Conservation (phyloP, 2,329 filamentous ascomycete genomes). For the Neofusicoccum sp. region DNA sequence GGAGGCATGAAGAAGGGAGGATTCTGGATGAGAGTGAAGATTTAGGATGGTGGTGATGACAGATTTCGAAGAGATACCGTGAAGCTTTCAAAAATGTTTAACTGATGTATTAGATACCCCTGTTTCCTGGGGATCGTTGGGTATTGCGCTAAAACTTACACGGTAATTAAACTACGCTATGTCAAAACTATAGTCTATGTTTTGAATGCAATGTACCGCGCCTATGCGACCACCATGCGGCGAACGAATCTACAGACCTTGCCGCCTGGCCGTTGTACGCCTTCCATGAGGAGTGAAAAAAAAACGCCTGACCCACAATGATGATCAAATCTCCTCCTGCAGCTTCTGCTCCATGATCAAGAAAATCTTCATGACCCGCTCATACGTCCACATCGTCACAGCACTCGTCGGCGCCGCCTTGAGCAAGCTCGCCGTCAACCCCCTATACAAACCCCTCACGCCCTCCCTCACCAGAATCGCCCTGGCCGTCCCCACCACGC, state of each 20-base stretch:
- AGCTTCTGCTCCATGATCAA: constrained; percentile 6
- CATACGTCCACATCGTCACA: constrained; percentile 94
- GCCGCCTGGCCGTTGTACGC: too few relatives aligned
- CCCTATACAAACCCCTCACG: constrained; percentile 77
- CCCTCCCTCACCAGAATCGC: constrained; percentile 73
- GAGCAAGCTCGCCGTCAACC: constrained; percentile 80
- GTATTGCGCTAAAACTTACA: not conserved
- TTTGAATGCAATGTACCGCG: too few relatives aligned
- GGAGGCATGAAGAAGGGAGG: not conserved
- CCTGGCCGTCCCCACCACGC: constrained; percentile 63
- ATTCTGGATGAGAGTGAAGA: too few relatives aligned
- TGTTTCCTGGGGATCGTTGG: not conserved
- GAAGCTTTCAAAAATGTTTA: not conserved
- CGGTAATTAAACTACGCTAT: not conserved
- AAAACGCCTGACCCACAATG: too few relatives aligned
- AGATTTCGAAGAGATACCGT: too few relatives aligned
- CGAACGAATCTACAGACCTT: too few relatives aligned
- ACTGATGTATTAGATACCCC: not conserved
- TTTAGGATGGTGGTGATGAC: too few relatives aligned
- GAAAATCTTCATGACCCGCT: constrained; percentile 58
- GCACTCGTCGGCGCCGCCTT: constrained; percentile 94
- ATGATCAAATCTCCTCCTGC: not conserved
- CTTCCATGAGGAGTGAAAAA: not conserved
- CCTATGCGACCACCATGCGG: too few relatives aligned
- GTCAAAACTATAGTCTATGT: too few relatives aligned